These are phyloP conservation scores for Gastrolobium villosum DNA, from an alignment of 306 rosid genomes.

Conservation along the genomic window DNA sequence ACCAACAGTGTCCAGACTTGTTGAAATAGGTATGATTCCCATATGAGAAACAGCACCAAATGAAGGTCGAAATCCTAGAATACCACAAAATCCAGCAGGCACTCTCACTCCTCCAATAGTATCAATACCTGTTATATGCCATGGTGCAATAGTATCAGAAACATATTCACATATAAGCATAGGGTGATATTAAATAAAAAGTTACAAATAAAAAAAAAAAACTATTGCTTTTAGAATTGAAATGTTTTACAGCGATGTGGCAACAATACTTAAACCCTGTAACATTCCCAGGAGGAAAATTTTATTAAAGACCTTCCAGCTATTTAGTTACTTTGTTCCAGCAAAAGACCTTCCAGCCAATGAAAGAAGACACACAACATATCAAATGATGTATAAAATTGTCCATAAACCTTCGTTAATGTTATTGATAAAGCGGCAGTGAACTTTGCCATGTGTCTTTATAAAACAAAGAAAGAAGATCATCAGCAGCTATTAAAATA, in stretches of 20 bases:
- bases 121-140: constrained; percentile 74
- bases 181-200: neutral
- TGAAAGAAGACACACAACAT: neutral
- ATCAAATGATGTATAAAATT: neutral
- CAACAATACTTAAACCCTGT: neutral
- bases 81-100: constrained; percentile 94
- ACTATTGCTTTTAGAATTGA: neutral
- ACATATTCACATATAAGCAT: constrained; percentile 27
- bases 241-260: neutral
- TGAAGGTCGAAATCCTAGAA: constrained; percentile 96
- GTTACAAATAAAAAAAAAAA: neutral
- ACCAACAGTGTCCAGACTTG: constrained; percentile 95
- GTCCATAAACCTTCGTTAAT: neutral
- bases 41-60: constrained; percentile 84
- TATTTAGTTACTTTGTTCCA: neutral
- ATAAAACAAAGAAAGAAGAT: neutral
- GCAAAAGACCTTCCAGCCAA: neutral
- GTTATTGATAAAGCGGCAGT: neutral
- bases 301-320: neutral
- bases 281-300: neutral
- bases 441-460: neutral
- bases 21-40: constrained; percentile 78
- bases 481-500: constrained; percentile 8
- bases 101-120: constrained; percentile 94
- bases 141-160: constrained; percentile 41